phyloP scores from a whole-genome alignment of 768 basidiomycete species.

The Amanita fuliginea region DNA sequence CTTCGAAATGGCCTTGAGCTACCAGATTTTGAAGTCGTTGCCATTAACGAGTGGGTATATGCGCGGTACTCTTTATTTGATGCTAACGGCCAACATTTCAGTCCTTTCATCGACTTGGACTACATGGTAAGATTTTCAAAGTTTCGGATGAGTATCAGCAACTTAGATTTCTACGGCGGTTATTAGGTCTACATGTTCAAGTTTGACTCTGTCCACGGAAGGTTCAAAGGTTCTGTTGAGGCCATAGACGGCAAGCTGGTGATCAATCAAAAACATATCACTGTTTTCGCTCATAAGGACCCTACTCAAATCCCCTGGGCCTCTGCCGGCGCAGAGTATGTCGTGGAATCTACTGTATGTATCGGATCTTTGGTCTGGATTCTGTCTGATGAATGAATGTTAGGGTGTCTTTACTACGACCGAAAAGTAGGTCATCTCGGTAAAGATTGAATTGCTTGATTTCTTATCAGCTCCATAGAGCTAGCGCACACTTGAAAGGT shows the following conservation, averaged over 20 bases:
- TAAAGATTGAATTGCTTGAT: background rate
- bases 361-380: conserved; percentile 4
- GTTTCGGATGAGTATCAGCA: background rate
- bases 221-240: conserved; percentile 79
- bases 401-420: conserved; percentile 89
- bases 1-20: conserved; percentile 83
- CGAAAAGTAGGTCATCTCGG: conserved; percentile 48
- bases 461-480: conserved; percentile 32
- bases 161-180: background rate
- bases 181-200: conserved; percentile 95
- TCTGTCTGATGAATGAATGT: conserved; percentile 3
- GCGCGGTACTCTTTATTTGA: background rate
- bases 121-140: conserved; percentile 68
- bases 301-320: conserved; percentile 82
- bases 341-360: conserved; percentile 90
- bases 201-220: conserved; percentile 88
- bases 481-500: conserved; percentile 80
- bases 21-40: conserved; percentile 74
- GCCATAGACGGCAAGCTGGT: conserved; percentile 82
- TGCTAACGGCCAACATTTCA: conserved; percentile 17
- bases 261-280: conserved; percentile 70
- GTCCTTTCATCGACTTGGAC: conserved; percentile 93
- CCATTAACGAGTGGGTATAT: conserved; percentile 79
- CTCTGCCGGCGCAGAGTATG: conserved; percentile 74
- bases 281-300: conserved; percentile 78